Percentiles rank a stretch among this genome's conserved stretches.
These are phyloP conservation scores for Priceomyces medius DNA, from an alignment of 805 yeast species.

Conservation along the genomic window DNA sequence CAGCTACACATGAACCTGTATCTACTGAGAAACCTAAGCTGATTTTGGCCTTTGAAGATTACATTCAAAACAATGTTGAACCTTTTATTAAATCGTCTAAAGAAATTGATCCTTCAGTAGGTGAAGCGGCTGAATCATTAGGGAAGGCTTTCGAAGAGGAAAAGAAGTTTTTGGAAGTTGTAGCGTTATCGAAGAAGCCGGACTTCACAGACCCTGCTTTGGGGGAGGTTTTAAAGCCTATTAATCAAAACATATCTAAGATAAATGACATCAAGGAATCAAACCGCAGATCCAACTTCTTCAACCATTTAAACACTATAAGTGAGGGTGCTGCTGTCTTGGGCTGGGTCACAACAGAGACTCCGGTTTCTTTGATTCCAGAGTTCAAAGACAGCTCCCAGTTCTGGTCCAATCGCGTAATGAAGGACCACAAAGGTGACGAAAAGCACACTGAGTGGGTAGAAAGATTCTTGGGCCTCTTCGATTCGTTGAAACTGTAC, in stretches of 20 bases:
- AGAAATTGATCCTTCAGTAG: slow-evolving; percentile 56
- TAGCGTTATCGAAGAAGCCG: slow-evolving; percentile 63
- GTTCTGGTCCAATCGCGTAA: slow-evolving; percentile 89
- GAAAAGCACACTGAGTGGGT: slow-evolving; percentile 80
- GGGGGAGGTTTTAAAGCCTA: slow-evolving; percentile 61
- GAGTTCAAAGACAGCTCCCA: slow-evolving; percentile 90
- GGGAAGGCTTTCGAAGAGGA: slow-evolving; percentile 59
- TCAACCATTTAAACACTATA: slow-evolving; percentile 75
- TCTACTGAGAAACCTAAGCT: slow-evolving; percentile 22
- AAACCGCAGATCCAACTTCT: slow-evolving; percentile 64
- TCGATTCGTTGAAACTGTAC: slow-evolving; percentile 68
- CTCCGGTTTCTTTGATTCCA: slow-evolving; percentile 73
- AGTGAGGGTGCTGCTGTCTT: slow-evolving; percentile 87
- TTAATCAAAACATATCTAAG: slow-evolving; percentile 57
- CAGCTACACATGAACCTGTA: slow-evolving; percentile 7
- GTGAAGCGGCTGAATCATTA: slow-evolving; percentile 50
- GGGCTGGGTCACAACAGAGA: slow-evolving; percentile 82
- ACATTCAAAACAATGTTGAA: slow-evolving; percentile 50
- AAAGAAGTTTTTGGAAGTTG: slow-evolving; percentile 57
- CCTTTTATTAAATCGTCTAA: slow-evolving; percentile 60
- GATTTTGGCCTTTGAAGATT: slow-evolving; percentile 52
- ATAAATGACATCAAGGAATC: slow-evolving; percentile 69
- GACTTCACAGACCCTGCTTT: slow-evolving; percentile 53
- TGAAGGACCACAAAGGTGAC: slow-evolving; percentile 82
- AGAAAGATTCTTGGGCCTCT: slow-evolving; percentile 55